Percentiles rank a stretch among this genome's conserved stretches.
Conservation (phyloP, 2,329 filamentous ascomycete species). For the Plenodomus biglobosus region DNA sequence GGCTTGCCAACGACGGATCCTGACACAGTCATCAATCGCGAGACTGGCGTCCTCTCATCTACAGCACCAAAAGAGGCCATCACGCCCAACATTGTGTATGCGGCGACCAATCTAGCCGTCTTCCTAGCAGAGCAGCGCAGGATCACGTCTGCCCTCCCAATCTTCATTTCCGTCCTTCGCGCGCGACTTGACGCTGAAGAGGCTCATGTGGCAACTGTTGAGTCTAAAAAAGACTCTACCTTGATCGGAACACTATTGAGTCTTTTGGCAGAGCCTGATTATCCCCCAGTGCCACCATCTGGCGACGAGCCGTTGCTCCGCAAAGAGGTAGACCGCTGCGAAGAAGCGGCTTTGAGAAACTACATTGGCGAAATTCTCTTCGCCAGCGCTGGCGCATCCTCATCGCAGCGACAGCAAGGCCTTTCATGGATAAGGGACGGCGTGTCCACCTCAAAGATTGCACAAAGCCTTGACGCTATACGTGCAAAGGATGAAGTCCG, state of each 20-base stretch:
- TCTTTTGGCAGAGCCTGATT: slow-evolving; percentile 56
- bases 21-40: slow-evolving; percentile 58
- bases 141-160: slow-evolving; percentile 70
- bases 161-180: slow-evolving; percentile 81
- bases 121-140: slow-evolving; percentile 73
- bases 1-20: slow-evolving; percentile 51
- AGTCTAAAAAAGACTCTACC: slow-evolving; percentile 26
- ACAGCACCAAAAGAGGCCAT: slow-evolving; percentile 53
- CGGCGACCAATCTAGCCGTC: slow-evolving; percentile 75
- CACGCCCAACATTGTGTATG: slow-evolving; percentile 72
- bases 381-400: slow-evolving; percentile 57
- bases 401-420: slow-evolving; percentile 58
- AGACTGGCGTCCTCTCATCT: slow-evolving; percentile 63
- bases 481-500: slow-evolving; percentile 47
- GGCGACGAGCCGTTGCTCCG: slow-evolving; percentile 69
- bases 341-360: slow-evolving; percentile 81
- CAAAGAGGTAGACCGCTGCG: slow-evolving; percentile 67
- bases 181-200: slow-evolving; percentile 65
- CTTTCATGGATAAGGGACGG: slow-evolving; percentile 88
- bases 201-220: slow-evolving; percentile 29
- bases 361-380: slow-evolving; percentile 95
- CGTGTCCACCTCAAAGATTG: slow-evolving; percentile 71
- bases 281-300: slow-evolving; percentile 69
- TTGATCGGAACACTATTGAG: slow-evolving; percentile 31
- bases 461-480: slow-evolving; percentile 51